These are phyloP conservation scores for Cercospora zeina DNA, from an alignment of 2,329 filamentous ascomycete genomes.

Conservation along the genomic window DNA sequence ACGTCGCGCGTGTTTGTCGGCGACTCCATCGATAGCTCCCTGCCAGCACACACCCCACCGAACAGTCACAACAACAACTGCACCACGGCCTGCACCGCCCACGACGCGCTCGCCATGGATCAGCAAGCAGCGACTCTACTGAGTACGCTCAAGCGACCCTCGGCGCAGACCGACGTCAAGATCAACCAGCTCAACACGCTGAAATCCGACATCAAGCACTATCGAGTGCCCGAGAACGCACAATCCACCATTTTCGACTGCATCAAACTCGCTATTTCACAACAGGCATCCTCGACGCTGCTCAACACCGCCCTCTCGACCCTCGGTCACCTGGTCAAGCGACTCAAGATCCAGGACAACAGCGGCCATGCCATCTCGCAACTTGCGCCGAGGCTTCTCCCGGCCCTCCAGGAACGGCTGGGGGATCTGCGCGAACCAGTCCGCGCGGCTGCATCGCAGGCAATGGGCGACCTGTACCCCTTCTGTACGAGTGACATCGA, in stretches of 20 bases:
- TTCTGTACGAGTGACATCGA: slow-evolving; percentile 73
- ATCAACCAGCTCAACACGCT: slow-evolving; percentile 69
- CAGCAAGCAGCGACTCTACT: slow-evolving; percentile 57
- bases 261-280: slow-evolving; percentile 70
- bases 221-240: slow-evolving; percentile 75
- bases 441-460: slow-evolving; percentile 70
- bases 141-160: slow-evolving; percentile 59
- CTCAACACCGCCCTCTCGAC: slow-evolving; percentile 83
- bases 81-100: not conserved
- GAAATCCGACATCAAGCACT: slow-evolving; percentile 90
- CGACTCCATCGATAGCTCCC: not conserved
- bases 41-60: not conserved
- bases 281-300: slow-evolving; percentile 71
- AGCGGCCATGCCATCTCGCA: slow-evolving; percentile 69
- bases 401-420: slow-evolving; percentile 77
- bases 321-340: slow-evolving; percentile 81
- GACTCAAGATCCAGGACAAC: slow-evolving; percentile 80
- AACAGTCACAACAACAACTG: slow-evolving; percentile 5
- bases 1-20: not conserved
- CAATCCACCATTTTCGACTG: slow-evolving; percentile 78
- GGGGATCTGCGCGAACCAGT: slow-evolving; percentile 87
- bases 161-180: slow-evolving; percentile 68
- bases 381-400: slow-evolving; percentile 65
- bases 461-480: slow-evolving; percentile 74
- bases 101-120: slow-evolving; percentile 51